Conservation (phyloP, 192 early-diverging fungal genomes). For the Podila verticillata region DNA sequence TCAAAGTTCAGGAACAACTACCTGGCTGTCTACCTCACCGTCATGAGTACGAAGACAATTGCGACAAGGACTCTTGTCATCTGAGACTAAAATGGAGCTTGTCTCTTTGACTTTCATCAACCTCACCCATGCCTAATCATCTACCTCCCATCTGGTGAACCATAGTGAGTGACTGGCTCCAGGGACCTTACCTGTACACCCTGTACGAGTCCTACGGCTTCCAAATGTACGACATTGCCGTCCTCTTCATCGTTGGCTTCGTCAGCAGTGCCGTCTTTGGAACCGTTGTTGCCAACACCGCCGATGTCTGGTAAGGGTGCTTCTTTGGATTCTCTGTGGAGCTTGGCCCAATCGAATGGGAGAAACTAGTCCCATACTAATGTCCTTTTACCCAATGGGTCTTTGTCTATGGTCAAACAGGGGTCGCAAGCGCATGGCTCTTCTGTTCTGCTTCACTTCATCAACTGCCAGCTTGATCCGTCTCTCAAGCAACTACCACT, state of each 20-base stretch:
- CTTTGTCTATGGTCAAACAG: conserved; percentile 21
- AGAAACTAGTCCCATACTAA: background rate
- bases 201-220: conserved; percentile 71
- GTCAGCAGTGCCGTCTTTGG: conserved; percentile 75
- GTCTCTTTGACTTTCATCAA: background rate
- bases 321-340: background rate
- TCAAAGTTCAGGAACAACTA: conserved; percentile 61
- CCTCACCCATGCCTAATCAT: background rate
- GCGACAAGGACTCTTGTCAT: too few relatives aligned
- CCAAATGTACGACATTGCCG: conserved; percentile 65
- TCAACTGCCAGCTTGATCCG: conserved; percentile 51
- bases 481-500: conserved; percentile 45
- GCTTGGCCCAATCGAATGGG: background rate
- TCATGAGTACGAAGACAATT: conserved; percentile 55
- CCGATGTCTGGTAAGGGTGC: conserved; percentile 68
- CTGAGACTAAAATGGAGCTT: too few relatives aligned
- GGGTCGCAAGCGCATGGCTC: conserved; percentile 58
- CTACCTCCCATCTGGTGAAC: background rate
- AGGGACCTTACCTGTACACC: conserved; percentile 74
- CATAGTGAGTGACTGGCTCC: conserved; percentile 61
- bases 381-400: too few relatives aligned
- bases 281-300: conserved; percentile 73
- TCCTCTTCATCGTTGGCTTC: conserved; percentile 80
- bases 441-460: conserved; percentile 61
- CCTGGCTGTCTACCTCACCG: conserved; percentile 59